Base-by-base conservation (phyloP, 83 land plant genomes). In the Isoetes engelmannii region DNA sequence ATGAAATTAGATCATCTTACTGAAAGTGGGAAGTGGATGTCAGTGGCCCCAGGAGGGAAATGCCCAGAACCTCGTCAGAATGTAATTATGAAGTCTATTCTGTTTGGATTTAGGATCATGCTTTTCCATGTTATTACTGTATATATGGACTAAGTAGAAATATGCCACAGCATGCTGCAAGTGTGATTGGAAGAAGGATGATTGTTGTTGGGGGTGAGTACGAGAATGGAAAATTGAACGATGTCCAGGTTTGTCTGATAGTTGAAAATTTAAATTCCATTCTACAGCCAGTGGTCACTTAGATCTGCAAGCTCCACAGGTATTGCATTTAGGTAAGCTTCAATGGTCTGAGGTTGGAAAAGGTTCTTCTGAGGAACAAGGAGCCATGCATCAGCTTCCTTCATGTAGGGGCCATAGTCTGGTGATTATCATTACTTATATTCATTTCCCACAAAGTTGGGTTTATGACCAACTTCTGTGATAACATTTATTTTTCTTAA, bases 161-260 rank as follows among this genome's bases (percentile, higher is more conserved):
- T 17, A 48, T 74, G 77, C 67, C 63, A 57, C 67, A 93, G 98
- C 98, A 93, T 86, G 91, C 98, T 57, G 96, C 98, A 63, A 72
- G 90, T 65, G 87, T 90, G 13, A 71, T 90, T 72, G 98, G 98
- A 65, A 88, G 83, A 68, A 90, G 86, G 74, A 87, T 93, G 96
- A 77, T 93, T 28, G 90, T 93, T 45, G 88, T 88, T 68, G 98
- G 98, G 20, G 98, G 98, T 67, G 90, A 90, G 46, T 79, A 92
- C 64, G 82, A 78, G 43, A 72, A 67, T 66, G 88, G 84, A 59
- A 59, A 84, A 61, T 75, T 85, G 53, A 86, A 86, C 21, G 98
- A 93, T 77, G 89, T 88, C 15, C 89, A 85, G 89, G 98, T 93
- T 68, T 18, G 8, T 42, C 10, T 9, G 28, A 7, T 28, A 28